Evolutionary conservation across 2,329 filamentous ascomycete genomes (phyloP), one percentile per base, ranked within the genome.

Genomic region (Phialophora tarda): DNA sequence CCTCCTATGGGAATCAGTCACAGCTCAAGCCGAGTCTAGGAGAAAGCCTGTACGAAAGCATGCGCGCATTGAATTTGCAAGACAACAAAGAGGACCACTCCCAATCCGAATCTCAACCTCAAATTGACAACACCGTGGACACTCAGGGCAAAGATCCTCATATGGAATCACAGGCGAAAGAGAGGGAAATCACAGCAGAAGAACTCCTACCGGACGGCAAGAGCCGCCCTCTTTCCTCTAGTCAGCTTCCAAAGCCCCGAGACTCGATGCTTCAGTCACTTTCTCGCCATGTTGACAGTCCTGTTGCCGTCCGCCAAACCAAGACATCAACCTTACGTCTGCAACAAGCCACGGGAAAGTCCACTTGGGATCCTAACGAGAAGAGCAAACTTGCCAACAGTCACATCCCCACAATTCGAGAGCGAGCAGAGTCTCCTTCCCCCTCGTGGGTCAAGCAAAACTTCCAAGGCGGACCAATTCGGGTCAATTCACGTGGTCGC

Each of bases 1-100:
- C 28, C 11, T 26, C 50, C 7, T 30, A 11, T 32, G 30, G 28
- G 38, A 54, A 10, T 24, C 34, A 50, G 41, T 62, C 62, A 30
- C 17, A 32, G 4, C 21, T 67, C 23, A 71, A 71, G 38, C 58
- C 68, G 26, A 71, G 69, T 53, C 55, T 72, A 32, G 62, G 68
- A 30, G 69, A 71, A 56, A 71, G 69, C 50, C 34, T 71, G 4
- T 65, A 71, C 48, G 63, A 71, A 47, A 64, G 69, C n/a, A 64
- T 71, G 64, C 63, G 67, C 24, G 63, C 64, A 38, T 58, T 72
- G 38, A 65, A 71, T n/a, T 21, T 71, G 23, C 60, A 62, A 5
- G 65, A 70, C 28, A 55, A 57, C 10, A 59, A 65, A 48, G 53
- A 61, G 14, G 38, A 41, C 30, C 5, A 24, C 8, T 12, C 21